phyloP scores from a whole-genome alignment of 106 monocot genomes.

The Allium cepa region DNA sequence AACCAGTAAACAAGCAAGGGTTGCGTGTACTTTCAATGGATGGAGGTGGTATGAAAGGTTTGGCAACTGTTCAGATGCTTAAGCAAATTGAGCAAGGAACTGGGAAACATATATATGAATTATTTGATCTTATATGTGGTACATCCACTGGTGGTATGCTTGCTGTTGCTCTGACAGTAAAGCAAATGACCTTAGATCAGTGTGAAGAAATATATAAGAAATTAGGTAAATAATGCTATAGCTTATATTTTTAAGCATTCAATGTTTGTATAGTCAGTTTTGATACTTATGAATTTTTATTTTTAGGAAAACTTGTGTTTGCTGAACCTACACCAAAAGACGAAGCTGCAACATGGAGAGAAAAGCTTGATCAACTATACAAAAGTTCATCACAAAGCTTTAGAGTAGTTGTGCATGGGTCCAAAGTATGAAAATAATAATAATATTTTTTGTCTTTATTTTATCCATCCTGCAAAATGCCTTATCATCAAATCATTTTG shows the following conservation, averaged over 20 bases:
- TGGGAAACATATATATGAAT: conserved; percentile 89
- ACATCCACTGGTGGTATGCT: conserved; percentile 99
- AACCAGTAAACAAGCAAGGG: conserved; percentile 60
- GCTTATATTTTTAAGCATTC: background rate
- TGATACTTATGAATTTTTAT: background rate
- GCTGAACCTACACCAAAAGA: conserved; percentile 85
- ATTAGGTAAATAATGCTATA: conserved; percentile 42
- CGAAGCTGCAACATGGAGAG: conserved; percentile 91
- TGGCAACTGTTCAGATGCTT: conserved; percentile 93
- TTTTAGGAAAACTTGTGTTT: conserved; percentile 93
- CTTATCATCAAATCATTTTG: conserved; percentile 29
- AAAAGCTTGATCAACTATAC: conserved; percentile 90
- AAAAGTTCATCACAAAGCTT: conserved; percentile 99
- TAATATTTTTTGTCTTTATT: background rate
- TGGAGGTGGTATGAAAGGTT: conserved; percentile 98
- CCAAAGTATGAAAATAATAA: conserved; percentile 50
- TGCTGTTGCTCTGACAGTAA: conserved; percentile 90
- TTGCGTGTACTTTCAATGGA: conserved; percentile 94
- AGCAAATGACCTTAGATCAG: conserved; percentile 81
- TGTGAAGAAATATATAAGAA: conserved; percentile 98
- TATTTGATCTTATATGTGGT: conserved; percentile 97
- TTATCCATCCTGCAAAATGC: conserved; percentile 1
- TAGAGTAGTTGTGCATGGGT: conserved; percentile 97
- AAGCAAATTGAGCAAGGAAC: conserved; percentile 93
- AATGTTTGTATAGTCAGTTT: conserved; percentile 5